Conservation (phyloP, 495 filamentous ascomycete species). For the Xeromyces bisporus region DNA sequence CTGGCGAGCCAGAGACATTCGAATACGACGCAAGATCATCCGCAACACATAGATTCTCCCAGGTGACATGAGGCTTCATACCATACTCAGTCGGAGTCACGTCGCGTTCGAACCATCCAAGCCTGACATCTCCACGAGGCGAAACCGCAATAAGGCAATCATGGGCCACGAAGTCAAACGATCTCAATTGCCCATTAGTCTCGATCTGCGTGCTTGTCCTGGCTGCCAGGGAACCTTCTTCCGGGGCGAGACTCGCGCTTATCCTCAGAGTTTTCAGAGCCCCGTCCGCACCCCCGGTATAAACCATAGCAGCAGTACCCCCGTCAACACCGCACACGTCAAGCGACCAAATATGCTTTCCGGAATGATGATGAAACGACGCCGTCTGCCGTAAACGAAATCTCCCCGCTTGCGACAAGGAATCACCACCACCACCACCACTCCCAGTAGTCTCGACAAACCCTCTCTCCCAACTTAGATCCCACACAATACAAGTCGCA, state of each 20-base stretch:
- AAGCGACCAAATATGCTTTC: slow-evolving; percentile 85
- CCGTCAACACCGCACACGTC: slow-evolving; percentile 25
- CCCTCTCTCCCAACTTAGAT: slow-evolving; percentile 31
- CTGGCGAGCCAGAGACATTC: slow-evolving; percentile 12
- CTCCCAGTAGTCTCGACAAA: no score
- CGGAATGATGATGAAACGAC: slow-evolving; percentile 46
- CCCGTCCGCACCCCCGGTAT: slow-evolving; percentile 83
- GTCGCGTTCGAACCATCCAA: slow-evolving; percentile 18
- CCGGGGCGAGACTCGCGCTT: slow-evolving; percentile 1
- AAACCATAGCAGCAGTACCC: slow-evolving; percentile 28
- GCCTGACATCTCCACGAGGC: slow-evolving; percentile 40
- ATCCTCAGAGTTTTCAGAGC: slow-evolving; percentile 24
- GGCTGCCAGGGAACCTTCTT: background rate
- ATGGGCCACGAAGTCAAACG: slow-evolving; percentile 47
- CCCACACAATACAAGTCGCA: slow-evolving; percentile 53
- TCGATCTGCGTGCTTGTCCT: slow-evolving; percentile 6
- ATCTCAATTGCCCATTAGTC: slow-evolving; percentile 35
- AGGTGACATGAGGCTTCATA: slow-evolving; percentile 7
- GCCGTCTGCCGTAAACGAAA: slow-evolving; percentile 33
- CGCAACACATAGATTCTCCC: slow-evolving; percentile 15
- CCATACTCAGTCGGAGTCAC: background rate
- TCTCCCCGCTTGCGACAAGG: slow-evolving; percentile 2
- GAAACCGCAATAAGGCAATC: slow-evolving; percentile 41
- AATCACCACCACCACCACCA: no score
- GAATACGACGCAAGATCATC: slow-evolving; percentile 18